These are phyloP conservation scores for Yamadazyma endophytica DNA, from an alignment of 805 yeast species.

Conservation along the genomic window DNA sequence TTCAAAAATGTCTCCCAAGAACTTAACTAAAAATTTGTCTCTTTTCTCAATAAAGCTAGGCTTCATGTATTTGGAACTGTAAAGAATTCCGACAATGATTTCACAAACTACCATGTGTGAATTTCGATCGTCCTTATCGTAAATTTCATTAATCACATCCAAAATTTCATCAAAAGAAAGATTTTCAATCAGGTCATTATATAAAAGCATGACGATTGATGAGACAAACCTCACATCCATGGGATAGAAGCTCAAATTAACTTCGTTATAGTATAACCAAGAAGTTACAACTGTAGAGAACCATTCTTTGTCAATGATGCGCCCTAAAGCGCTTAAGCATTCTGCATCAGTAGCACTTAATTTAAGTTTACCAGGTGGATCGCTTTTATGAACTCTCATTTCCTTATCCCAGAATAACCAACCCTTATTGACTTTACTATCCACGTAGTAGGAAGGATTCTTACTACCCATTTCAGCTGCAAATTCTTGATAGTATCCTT, in stretches of 20 bases:
- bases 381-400: constrained; percentile 42
- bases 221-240: constrained; percentile 57
- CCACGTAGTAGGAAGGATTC: constrained; percentile 52
- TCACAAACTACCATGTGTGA: constrained; percentile 75
- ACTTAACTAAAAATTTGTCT: constrained; percentile 44
- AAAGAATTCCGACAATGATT: constrained; percentile 58
- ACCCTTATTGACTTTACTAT: constrained; percentile 54
- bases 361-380: constrained; percentile 26
- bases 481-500: constrained; percentile 40
- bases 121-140: constrained; percentile 65
- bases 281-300: constrained; percentile 45
- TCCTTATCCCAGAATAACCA: constrained; percentile 73
- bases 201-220: constrained; percentile 45
- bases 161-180: constrained; percentile 51
- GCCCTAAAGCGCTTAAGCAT: constrained; percentile 42
- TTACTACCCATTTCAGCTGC: constrained; percentile 45
- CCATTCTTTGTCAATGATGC: constrained; percentile 53
- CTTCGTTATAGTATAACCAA: constrained; percentile 65
- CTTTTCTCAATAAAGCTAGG: constrained; percentile 28
- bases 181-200: constrained; percentile 38
- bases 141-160: constrained; percentile 44
- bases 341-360: constrained; percentile 29
- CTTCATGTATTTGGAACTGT: constrained; percentile 44
- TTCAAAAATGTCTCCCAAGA: constrained; percentile 44
- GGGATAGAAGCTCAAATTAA: constrained; percentile 62